Percentiles rank a stretch among this genome's conserved stretches.
These are phyloP conservation scores for Talaromyces sp. DNA, from an alignment of 2,329 filamentous ascomycete species.

Conservation along the genomic window DNA sequence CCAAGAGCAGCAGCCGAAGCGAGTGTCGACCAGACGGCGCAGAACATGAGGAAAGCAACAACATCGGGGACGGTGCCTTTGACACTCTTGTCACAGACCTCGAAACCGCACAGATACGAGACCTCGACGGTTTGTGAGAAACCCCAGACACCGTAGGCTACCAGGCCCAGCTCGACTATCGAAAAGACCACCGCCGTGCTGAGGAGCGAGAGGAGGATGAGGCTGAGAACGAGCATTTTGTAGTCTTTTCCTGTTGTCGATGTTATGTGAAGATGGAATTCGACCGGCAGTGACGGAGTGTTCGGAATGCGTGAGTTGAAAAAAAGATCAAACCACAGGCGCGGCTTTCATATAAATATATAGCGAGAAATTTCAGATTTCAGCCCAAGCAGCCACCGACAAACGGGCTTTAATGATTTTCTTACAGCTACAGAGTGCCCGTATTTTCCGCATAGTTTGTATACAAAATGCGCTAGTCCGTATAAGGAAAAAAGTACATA, in stretches of 20 bases:
- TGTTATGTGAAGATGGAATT: background rate
- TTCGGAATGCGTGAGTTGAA: background rate
- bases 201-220: conserved; percentile 20
- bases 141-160: conserved; percentile 15
- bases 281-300: background rate
- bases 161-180: conserved; percentile 24
- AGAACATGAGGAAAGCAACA: conserved; percentile 21
- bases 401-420: background rate
- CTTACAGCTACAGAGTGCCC: background rate
- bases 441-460: background rate
- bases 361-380: background rate
- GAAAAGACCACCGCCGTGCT: conserved; percentile 20
- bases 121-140: conserved; percentile 5
- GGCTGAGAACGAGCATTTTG: conserved; percentile 16
- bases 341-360: background rate
- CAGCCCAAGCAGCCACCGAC: background rate
- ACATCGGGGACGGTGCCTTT: conserved; percentile 17
- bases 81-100: conserved; percentile 10
- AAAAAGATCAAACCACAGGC: background rate
- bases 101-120: conserved; percentile 6
- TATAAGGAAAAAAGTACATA: background rate
- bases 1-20: conserved; percentile 15
- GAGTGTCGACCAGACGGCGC: conserved; percentile 23
- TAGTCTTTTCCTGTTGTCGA: background rate
- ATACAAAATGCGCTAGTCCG: background rate